These are phyloP conservation scores for Coemansia sp. DNA, from an alignment of 192 early-diverging fungal genomes.

Conservation along the genomic window DNA sequence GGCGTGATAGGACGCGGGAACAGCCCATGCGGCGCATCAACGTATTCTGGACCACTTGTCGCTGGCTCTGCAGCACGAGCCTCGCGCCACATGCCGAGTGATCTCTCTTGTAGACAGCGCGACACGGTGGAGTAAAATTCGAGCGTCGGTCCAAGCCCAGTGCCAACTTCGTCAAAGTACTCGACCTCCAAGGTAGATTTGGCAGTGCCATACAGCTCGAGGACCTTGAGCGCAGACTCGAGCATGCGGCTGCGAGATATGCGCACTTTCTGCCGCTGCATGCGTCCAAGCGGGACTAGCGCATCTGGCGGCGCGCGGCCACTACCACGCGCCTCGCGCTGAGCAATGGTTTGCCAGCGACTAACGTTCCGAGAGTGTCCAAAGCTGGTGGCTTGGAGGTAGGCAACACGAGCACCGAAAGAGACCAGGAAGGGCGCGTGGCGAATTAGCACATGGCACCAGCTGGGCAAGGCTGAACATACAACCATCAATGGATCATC, in stretches of 20 bases:
- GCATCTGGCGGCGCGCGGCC: conserved; percentile 5
- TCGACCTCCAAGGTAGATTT: conserved; percentile 87
- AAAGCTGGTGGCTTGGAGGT: conserved; percentile 84
- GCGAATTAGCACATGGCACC: conserved; percentile 68
- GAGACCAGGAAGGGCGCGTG: conserved; percentile 81
- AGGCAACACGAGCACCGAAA: conserved; percentile 79
- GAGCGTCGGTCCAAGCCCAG: conserved; percentile 87
- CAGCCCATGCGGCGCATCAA: conserved; percentile 57
- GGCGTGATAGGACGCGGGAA: conserved; percentile 56
- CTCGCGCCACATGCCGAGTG: conserved; percentile 73
- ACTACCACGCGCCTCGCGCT: conserved; percentile 25
- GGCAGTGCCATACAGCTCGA: conserved; percentile 76
- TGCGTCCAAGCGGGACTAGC: conserved; percentile 63
- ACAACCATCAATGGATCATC: conserved; percentile 91
- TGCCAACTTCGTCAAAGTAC: conserved; percentile 92
- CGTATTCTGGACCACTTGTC: conserved; percentile 29
- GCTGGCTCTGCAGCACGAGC: not conserved
- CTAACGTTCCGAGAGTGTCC: conserved; percentile 82
- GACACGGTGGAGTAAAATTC: conserved; percentile 91
- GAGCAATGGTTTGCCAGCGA: conserved; percentile 61
- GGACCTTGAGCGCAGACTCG: conserved; percentile 83
- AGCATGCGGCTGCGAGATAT: conserved; percentile 78
- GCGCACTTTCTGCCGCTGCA: conserved; percentile 89
- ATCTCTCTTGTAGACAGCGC: conserved; percentile 68
- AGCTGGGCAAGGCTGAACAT: conserved; percentile 75